phyloP scores from a whole-genome alignment of 139 green algal genomes.

The Chlorella sp. region DNA sequence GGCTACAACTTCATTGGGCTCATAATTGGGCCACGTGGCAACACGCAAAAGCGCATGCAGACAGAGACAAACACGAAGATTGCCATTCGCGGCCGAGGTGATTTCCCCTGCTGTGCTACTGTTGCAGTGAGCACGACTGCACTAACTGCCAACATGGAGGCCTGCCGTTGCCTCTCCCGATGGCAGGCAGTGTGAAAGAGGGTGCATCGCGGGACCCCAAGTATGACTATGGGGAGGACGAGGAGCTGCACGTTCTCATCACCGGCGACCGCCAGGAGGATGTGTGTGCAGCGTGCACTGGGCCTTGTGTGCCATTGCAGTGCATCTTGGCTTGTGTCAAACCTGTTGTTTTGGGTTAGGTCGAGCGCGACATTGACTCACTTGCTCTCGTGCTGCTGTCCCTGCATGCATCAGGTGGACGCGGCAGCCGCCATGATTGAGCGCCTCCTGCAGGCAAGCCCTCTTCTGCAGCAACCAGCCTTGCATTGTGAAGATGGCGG shows the following conservation, averaged over 20 bases:
- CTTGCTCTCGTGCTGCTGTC: no score
- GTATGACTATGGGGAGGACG: constrained; percentile 95
- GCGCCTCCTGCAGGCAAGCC: constrained; percentile 70
- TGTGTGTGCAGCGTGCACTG: constrained; percentile 30
- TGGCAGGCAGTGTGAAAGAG: constrained; percentile 87
- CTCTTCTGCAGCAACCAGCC: neutral
- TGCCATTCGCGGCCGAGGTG: constrained; percentile 89
- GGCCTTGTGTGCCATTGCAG: no score
- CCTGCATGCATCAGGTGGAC: constrained; percentile 60
- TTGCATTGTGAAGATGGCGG: no score
- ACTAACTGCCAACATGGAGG: neutral
- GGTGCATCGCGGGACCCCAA: constrained; percentile 68
- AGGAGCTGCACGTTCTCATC: constrained; percentile 98
- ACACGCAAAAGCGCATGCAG: constrained; percentile 99
- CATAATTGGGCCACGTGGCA: constrained; percentile 99
- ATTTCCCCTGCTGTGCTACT: neutral
- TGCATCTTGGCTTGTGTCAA: no score
- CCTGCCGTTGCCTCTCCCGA: neutral
- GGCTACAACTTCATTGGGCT: constrained; percentile 99
- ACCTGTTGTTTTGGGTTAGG: no score
- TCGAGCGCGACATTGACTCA: no score
- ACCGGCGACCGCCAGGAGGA: constrained; percentile 90
- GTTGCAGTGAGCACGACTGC: no score
- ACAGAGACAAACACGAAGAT: constrained; percentile 98
- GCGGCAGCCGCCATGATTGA: constrained; percentile 82